These are phyloP conservation scores for Curvularia hawaiiensis DNA, from an alignment of 2,329 filamentous ascomycete species.

Conservation along the genomic window DNA sequence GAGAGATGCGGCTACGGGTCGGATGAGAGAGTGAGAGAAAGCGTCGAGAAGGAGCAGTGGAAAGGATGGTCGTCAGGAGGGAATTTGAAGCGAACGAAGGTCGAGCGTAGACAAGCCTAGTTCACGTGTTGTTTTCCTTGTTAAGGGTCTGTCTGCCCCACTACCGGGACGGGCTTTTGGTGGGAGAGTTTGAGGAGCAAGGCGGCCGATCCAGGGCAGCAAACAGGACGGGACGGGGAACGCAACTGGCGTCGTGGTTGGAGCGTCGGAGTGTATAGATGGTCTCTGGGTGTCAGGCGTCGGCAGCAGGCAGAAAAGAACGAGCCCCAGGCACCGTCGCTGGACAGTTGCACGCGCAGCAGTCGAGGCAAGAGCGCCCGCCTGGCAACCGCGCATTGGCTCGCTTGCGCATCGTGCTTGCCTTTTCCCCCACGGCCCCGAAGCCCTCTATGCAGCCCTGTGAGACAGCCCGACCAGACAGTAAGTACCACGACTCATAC, in stretches of 20 bases:
- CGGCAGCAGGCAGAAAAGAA: conserved; percentile 1
- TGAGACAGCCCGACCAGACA: not conserved
- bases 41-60: conserved; percentile 41
- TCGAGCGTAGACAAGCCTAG: conserved; percentile 44
- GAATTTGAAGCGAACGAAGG: conserved; percentile 47
- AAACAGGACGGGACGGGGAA: conserved; percentile 13
- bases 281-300: not conserved
- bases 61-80: conserved; percentile 36
- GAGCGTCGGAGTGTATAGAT: not conserved
- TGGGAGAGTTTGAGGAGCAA: not conserved
- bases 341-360: conserved; percentile 2
- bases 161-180: conserved; percentile 27
- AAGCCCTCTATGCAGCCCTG: conserved; percentile 24
- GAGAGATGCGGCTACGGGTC: conserved; percentile 22
- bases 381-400: conserved; percentile 31
- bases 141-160: conserved; percentile 42
- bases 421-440: conserved; percentile 19
- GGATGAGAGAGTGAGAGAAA: conserved; percentile 5
- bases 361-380: conserved; percentile 14
- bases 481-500: too few relatives aligned
- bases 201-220: conserved; percentile 19
- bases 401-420: conserved; percentile 33
- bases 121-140: conserved; percentile 44
- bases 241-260: not conserved
- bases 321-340: conserved; percentile 15